Evolutionary conservation across 176 grass and related monocot genomes (phyloP).

Genomic region (Aegilops bicornis): DNA sequence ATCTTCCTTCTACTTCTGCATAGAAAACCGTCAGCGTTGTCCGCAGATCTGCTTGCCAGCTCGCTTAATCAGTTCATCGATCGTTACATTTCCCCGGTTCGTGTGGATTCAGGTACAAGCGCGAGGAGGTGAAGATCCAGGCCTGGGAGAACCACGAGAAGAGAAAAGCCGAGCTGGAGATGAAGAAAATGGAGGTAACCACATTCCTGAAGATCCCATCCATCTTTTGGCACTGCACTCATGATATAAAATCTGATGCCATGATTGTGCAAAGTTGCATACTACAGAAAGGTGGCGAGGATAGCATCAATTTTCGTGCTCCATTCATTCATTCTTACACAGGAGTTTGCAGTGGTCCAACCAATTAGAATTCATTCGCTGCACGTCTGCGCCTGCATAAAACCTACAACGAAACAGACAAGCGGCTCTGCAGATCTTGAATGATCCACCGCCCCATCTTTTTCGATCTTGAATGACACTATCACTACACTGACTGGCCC

Average conservation of each 20-base stretch:
- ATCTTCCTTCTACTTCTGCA: neutral
- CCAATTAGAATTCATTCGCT: neutral
- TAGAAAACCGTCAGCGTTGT: neutral
- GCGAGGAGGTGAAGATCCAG: slow-evolving; percentile 88
- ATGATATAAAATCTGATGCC: neutral
- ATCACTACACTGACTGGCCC: neutral
- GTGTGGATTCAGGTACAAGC: slow-evolving; percentile 62
- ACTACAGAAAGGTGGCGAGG: neutral
- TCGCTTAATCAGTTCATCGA: neutral
- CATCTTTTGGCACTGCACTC: neutral
- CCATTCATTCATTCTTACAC: neutral
- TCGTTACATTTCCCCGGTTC: neutral
- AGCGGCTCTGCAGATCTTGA: neutral
- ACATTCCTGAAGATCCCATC: neutral
- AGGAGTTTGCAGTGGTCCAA: neutral
- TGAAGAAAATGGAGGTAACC: slow-evolving; percentile 77
- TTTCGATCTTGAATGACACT: neutral
- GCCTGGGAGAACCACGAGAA: slow-evolving; percentile 98
- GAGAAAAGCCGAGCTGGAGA: slow-evolving; percentile 76
- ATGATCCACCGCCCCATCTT: neutral
- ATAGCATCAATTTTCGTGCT: neutral
- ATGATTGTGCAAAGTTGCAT: too few relatives aligned
- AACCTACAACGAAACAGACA: neutral
- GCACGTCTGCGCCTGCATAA: neutral
- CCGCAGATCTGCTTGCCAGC: neutral